A percentile compares a stretch with the other conserved stretches of the same genome.
Evolutionary conservation across 306 rosid species (phyloP).

Genomic region (Cucurbita moschata): DNA sequence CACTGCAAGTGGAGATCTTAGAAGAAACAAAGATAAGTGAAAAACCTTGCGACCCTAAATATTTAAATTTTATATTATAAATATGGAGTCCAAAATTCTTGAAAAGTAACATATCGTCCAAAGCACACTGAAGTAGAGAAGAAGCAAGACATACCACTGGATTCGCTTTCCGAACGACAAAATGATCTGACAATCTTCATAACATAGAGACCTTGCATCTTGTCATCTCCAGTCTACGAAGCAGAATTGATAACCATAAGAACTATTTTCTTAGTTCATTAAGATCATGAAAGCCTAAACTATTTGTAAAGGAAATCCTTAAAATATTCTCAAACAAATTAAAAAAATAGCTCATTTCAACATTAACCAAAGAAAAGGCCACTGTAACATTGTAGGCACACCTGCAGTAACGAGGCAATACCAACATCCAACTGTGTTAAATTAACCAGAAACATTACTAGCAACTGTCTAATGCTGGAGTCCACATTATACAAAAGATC

Average conservation of each 20-base stretch:
- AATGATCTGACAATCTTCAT: conserved; percentile 94
- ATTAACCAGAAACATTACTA: conserved; percentile 86
- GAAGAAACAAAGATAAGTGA: neutral
- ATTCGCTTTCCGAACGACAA: conserved; percentile 51
- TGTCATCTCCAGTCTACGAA: conserved; percentile 64
- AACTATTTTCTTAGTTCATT: neutral
- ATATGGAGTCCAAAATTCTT: neutral
- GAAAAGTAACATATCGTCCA: neutral
- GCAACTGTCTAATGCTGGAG: conserved; percentile 37
- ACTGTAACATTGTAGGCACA: conserved; percentile 11
- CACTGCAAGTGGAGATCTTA: neutral
- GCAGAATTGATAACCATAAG: conserved; percentile 3
- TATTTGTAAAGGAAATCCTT: neutral
- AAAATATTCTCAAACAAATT: neutral
- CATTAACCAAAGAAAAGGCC: neutral
- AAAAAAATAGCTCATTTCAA: neutral
- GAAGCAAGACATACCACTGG: conserved; percentile 32
- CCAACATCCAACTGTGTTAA: conserved; percentile 72
- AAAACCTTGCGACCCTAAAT: neutral
- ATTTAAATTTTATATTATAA: neutral
- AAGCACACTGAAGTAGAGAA: neutral
- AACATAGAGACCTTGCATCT: conserved; percentile 64
- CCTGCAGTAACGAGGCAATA: conserved; percentile 68
- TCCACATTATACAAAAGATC: conserved; percentile 57
- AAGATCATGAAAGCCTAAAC: neutral